Conservation (phyloP, 768 basidiomycete genomes). For the Pleurotus cornucopiae region DNA sequence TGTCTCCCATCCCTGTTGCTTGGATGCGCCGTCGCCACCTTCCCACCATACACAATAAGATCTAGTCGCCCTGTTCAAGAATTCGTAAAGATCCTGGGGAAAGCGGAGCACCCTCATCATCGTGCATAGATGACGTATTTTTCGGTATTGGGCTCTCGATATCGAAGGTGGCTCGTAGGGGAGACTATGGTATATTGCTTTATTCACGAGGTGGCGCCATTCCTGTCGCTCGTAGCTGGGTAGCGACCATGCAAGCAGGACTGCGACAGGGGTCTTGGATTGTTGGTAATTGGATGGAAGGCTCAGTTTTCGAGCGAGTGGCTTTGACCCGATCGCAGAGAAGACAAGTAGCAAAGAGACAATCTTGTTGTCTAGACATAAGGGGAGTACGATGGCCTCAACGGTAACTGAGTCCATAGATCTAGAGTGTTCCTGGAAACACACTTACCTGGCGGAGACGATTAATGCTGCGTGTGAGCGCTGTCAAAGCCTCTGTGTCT, state of each 20-base stretch:
- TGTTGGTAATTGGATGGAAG: slow-evolving; percentile 34
- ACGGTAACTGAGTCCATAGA: not conserved
- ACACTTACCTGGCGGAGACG: slow-evolving; percentile 41
- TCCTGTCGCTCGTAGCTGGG: slow-evolving; percentile 27
- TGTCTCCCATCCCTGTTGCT: slow-evolving; percentile 37
- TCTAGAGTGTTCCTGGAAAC: not conserved
- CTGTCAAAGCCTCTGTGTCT: slow-evolving; percentile 35
- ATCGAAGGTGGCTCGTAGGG: not conserved
- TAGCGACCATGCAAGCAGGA: slow-evolving; percentile 45
- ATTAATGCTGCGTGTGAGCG: slow-evolving; percentile 42
- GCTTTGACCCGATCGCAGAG: slow-evolving; percentile 27
- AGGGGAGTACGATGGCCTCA: slow-evolving; percentile 47
- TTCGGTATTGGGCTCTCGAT: not conserved
- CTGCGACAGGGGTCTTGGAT: slow-evolving; percentile 30
- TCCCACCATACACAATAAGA: slow-evolving; percentile 48
- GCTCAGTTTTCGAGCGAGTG: slow-evolving; percentile 31
- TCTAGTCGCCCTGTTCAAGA: slow-evolving; percentile 31
- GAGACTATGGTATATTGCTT: not conserved
- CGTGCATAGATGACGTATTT: too few relatives aligned
- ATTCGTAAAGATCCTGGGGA: slow-evolving; percentile 43
- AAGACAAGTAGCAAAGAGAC: slow-evolving; percentile 58
- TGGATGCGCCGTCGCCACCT: slow-evolving; percentile 24
- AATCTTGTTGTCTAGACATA: slow-evolving; percentile 40
- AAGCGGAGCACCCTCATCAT: slow-evolving; percentile 39
- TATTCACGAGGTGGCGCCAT: slow-evolving; percentile 14